Base-by-base conservation (phyloP, 352 stramenopile species). In the Pythium chondricola region DNA sequence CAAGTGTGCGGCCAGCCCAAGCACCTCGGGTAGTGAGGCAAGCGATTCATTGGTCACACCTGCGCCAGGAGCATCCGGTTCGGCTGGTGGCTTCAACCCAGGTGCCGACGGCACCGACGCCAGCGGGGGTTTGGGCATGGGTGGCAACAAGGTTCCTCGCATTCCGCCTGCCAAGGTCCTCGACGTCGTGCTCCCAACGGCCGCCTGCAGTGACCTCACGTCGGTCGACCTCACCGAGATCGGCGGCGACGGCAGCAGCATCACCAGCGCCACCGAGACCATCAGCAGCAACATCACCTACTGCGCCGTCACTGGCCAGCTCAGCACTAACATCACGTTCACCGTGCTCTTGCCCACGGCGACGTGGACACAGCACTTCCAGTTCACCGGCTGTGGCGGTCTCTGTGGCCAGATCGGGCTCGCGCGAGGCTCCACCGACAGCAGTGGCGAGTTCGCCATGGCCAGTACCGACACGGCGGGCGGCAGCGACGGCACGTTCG, bases 341-440 rank as follows among this genome's bases (percentile, higher is more conserved):
- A 51, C 63, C 22, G 56, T 71, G 16, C 43, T 70, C 40, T 58
- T 75, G 11, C 63, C 66, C 4, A 54, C 59, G 36, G 17, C 42
- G 4, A 72, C 63, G 0, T 76, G 63, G 63, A 76, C 63, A 6
- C 66, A 76, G 35, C 56, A 63, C 13, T 72, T 71, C 46, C 63
- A 70, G 52, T 63, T 72, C 44, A 41, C 66, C 29, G 66, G 66
- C 11, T 72, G 66, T 25, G 66, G 60, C 17, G 63, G 66, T 0
- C 52, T 72, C 24, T 76, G 63, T 17, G 66, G 63, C 14, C 61
- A 38, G n/a, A 70, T 68, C 43, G 30, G 32, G 13, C 56, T 72
- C 46, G 33, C 58, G 25, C 47, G 56, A 4, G 60, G 57, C 26
- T 65, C 63, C 3, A 46, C 58, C 2, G 64, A 57, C 10, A 52